phyloP scores from a whole-genome alignment of 179 eudicot species.

The Spergularia azorica region DNA sequence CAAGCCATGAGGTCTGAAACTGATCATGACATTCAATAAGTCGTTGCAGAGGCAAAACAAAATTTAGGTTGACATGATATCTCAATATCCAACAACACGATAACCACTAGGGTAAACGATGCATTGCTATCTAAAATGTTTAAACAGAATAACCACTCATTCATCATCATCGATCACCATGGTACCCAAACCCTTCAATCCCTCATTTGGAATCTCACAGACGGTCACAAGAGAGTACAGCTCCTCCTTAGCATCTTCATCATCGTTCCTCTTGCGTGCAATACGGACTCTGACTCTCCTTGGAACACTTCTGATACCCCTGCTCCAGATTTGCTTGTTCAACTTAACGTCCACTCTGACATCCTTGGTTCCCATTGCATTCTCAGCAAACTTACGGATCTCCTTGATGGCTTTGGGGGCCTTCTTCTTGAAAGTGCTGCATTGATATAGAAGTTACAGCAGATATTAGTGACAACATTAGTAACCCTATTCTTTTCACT shows the following conservation, averaged over 20 bases:
- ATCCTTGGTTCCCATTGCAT: slow-evolving; percentile 83
- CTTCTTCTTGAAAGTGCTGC: slow-evolving; percentile 98
- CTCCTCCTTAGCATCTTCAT: slow-evolving; percentile 90
- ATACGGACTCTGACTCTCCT: slow-evolving; percentile 80
- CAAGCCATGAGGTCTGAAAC: not conserved
- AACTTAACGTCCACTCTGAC: slow-evolving; percentile 88
- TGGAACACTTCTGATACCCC: slow-evolving; percentile 84
- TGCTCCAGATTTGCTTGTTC: slow-evolving; percentile 84
- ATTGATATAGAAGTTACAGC: not conserved
- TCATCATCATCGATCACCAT: slow-evolving; percentile 80
- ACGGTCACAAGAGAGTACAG: slow-evolving; percentile 87
- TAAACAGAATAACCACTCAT: not conserved
- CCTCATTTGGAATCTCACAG: slow-evolving; percentile 75
- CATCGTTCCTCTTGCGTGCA: slow-evolving; percentile 90
- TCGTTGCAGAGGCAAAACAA: slow-evolving; percentile 10
- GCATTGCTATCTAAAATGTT: slow-evolving; percentile 17
- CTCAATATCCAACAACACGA: slow-evolving; percentile 17
- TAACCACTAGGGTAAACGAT: not conserved
- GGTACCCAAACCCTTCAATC: slow-evolving; percentile 83
- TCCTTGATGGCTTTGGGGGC: slow-evolving; percentile 92
- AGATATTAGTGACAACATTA: too few relatives aligned
- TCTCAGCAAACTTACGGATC: slow-evolving; percentile 78
- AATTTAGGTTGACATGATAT: slow-evolving; percentile 16
- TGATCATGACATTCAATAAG: not conserved
- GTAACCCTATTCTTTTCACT: too few relatives aligned